A percentile compares a stretch with the other conserved stretches of the same genome.
phyloP scores from a whole-genome alignment of 2,329 filamentous ascomycete genomes.

The Furcasterigmium furcatum region DNA sequence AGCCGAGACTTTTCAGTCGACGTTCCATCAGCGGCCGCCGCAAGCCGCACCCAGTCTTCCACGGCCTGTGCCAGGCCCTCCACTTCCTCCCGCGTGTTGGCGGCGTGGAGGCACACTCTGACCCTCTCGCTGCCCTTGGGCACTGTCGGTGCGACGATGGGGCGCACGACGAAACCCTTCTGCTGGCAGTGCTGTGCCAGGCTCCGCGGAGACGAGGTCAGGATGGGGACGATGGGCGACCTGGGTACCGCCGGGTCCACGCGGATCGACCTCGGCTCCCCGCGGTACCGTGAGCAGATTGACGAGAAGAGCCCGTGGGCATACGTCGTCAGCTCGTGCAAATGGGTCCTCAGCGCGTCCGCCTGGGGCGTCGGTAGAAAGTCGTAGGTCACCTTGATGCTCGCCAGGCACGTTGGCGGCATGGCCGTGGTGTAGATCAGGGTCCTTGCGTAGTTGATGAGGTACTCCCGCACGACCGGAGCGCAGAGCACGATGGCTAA shows the following conservation, averaged over 20 bases:
- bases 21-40: too few relatives aligned
- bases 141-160: slow-evolving; percentile 68
- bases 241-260: slow-evolving; percentile 32
- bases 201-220: slow-evolving; percentile 54
- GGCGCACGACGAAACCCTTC: slow-evolving; percentile 55
- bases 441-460: slow-evolving; percentile 74
- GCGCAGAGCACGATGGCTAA: slow-evolving; percentile 59
- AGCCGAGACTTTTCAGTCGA: too few relatives aligned
- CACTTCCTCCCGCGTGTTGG: slow-evolving; percentile 57
- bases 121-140: slow-evolving; percentile 61
- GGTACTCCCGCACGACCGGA: slow-evolving; percentile 54
- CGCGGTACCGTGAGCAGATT: slow-evolving; percentile 22
- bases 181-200: slow-evolving; percentile 59
- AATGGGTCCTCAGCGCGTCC: slow-evolving; percentile 26
- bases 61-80: slow-evolving; percentile 47
- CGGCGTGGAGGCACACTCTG: slow-evolving; percentile 65
- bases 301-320: slow-evolving; percentile 39
- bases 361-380: slow-evolving; percentile 50
- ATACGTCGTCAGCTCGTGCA: slow-evolving; percentile 41
- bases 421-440: slow-evolving; percentile 74
- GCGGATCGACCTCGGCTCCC: slow-evolving; percentile 17
- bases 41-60: slow-evolving; percentile 36
- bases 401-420: slow-evolving; percentile 56
- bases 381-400: slow-evolving; percentile 55
- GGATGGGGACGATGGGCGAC: slow-evolving; percentile 63